phyloP scores from a whole-genome alignment of 2,329 filamentous ascomycete species.

The Ascochyta pisi region DNA sequence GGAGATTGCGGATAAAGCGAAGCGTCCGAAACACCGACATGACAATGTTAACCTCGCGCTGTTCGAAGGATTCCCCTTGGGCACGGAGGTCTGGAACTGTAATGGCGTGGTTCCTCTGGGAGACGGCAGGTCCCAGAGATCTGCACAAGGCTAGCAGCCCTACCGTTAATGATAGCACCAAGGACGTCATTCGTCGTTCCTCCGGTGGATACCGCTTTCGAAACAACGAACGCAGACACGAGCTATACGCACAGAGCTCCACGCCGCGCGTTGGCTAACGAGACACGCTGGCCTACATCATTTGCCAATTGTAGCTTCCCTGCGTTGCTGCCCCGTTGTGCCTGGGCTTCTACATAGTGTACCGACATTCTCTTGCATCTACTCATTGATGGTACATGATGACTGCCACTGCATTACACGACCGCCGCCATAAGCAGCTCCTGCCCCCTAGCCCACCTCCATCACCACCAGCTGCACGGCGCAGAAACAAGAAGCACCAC shows the following conservation, averaged over 20 bases:
- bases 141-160: slow-evolving; percentile 15
- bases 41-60: slow-evolving; percentile 7
- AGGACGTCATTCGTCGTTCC: slow-evolving; percentile 10
- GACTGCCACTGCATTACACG: slow-evolving; percentile 21
- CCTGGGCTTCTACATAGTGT: not conserved
- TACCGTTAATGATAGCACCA: not conserved
- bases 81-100: not conserved
- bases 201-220: slow-evolving; percentile 8
- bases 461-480: slow-evolving; percentile 32
- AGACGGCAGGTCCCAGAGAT: slow-evolving; percentile 1
- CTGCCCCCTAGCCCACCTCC: slow-evolving; percentile 39
- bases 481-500: slow-evolving; percentile 32
- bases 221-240: slow-evolving; percentile 9
- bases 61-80: not conserved
- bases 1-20: slow-evolving; percentile 14
- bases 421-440: slow-evolving; percentile 19
- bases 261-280: not conserved
- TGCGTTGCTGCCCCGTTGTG: not conserved
- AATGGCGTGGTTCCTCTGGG: not conserved
- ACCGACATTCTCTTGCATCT: not conserved
- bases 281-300: not conserved
- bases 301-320: not conserved
- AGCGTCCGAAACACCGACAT: slow-evolving; percentile 4
- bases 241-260: slow-evolving; percentile 4
- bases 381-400: slow-evolving; percentile 2